These are phyloP conservation scores for Laetiporus sulphureus DNA, from an alignment of 1,284 basidiomycete genomes.

Conservation along the genomic window DNA sequence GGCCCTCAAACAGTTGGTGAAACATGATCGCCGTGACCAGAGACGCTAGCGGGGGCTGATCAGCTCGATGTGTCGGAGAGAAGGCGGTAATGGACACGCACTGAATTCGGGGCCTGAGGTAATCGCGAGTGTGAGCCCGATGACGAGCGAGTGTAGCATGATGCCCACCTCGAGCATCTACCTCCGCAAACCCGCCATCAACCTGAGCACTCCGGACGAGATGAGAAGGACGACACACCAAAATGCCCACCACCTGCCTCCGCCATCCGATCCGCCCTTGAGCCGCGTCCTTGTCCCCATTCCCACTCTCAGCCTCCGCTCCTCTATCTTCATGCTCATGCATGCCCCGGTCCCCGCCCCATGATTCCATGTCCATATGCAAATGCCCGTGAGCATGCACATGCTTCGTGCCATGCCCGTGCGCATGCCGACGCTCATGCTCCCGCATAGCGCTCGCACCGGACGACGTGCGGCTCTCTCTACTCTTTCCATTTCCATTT, in stretches of 20 bases:
- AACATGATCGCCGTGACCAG: slow-evolving; percentile 69
- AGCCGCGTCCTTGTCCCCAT: slow-evolving; percentile 18
- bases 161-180: slow-evolving; percentile 74
- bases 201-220: background rate
- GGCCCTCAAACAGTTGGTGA: slow-evolving; percentile 76
- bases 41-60: slow-evolving; percentile 42
- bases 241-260: slow-evolving; percentile 56
- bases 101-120: slow-evolving; percentile 64
- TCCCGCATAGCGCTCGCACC: background rate
- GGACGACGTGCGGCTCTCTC: slow-evolving; percentile 8
- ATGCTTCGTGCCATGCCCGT: slow-evolving; percentile 17
- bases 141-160: slow-evolving; percentile 78
- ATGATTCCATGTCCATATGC: slow-evolving; percentile 23
- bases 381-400: slow-evolving; percentile 13
- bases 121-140: slow-evolving; percentile 66
- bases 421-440: slow-evolving; percentile 7
- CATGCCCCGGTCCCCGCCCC: slow-evolving; percentile 12
- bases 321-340: slow-evolving; percentile 18
- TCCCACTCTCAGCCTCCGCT: slow-evolving; percentile 35
- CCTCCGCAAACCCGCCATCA: slow-evolving; percentile 26
- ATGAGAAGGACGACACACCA: slow-evolving; percentile 33
- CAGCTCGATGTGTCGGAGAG: slow-evolving; percentile 1
- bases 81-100: slow-evolving; percentile 44
- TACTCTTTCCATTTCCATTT: background rate
- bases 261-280: slow-evolving; percentile 39